phyloP scores from a whole-genome alignment of 2,329 filamentous ascomycete species.

The Rutstroemia sp. region DNA sequence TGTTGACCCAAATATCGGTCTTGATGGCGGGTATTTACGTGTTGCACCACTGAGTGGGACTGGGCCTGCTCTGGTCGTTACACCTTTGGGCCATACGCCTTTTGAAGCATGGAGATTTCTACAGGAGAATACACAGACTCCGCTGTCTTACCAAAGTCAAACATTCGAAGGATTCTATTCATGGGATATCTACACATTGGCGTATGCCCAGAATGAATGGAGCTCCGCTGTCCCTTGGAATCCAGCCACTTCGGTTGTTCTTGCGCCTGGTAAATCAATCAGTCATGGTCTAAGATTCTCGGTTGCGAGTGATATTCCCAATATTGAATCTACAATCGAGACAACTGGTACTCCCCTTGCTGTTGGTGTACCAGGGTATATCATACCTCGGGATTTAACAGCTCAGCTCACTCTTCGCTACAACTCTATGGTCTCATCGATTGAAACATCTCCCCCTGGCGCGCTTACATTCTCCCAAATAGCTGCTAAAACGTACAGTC shows the following conservation, averaged over 20 bases:
- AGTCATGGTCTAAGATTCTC: constrained; percentile 46
- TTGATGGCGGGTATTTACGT: constrained; percentile 50
- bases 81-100: constrained; percentile 41
- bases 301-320: constrained; percentile 37
- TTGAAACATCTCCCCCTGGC: constrained; percentile 33
- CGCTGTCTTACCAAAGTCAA: constrained; percentile 41
- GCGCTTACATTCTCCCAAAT: constrained; percentile 32
- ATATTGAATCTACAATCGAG: constrained; percentile 40
- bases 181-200: constrained; percentile 47
- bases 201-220: constrained; percentile 52
- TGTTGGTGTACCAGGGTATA: constrained; percentile 47
- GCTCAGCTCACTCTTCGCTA: constrained; percentile 40
- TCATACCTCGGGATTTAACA: constrained; percentile 40
- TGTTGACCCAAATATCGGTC: constrained; percentile 52
- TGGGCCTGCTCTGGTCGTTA: constrained; percentile 40
- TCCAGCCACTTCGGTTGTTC: constrained; percentile 37
- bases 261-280: constrained; percentile 38
- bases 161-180: constrained; percentile 55
- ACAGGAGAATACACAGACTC: constrained; percentile 35
- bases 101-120: constrained; percentile 51
- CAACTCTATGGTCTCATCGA: constrained; percentile 33
- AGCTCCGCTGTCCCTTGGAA: constrained; percentile 46
- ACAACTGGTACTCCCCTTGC: constrained; percentile 40
- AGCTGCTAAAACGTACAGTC: constrained; percentile 31
- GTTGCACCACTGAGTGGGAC: constrained; percentile 44